phyloP scores from a whole-genome alignment of 1,284 basidiomycete species.

The Cystobasidium pallidum region DNA sequence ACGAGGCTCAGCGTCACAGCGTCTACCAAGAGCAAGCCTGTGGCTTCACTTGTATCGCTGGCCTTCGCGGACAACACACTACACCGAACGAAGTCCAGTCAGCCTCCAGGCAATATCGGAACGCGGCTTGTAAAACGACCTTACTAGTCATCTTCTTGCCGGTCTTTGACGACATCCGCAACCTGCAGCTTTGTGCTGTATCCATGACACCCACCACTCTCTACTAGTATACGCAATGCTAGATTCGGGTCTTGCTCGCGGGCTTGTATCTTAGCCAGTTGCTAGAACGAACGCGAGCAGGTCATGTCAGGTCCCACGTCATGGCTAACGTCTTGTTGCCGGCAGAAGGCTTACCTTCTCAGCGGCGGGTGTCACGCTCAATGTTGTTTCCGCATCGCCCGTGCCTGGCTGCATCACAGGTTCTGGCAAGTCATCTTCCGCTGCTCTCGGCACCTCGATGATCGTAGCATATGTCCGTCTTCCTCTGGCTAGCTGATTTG shows the following conservation, averaged over 20 bases:
- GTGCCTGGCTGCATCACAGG: constrained; percentile 26
- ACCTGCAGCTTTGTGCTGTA: constrained; percentile 89
- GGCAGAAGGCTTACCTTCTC: constrained; percentile 21
- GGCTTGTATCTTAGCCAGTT: constrained; percentile 67
- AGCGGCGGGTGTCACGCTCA: constrained; percentile 30
- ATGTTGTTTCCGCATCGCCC: constrained; percentile 23
- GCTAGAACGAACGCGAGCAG: no score
- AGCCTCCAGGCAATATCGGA: not conserved
- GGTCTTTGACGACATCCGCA: constrained; percentile 59
- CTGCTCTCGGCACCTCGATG: constrained; percentile 32
- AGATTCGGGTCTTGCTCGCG: constrained; percentile 66
- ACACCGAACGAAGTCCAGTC: not conserved
- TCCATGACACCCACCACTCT: constrained; percentile 88
- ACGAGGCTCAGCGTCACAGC: constrained; percentile 76
- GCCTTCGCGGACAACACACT: constrained; percentile 32
- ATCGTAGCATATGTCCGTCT: constrained; percentile 37
- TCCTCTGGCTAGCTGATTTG: not conserved
- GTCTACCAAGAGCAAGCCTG: constrained; percentile 64
- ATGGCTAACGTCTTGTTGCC: no score
- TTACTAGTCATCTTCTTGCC: constrained; percentile 75
- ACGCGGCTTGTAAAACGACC: constrained; percentile 52
- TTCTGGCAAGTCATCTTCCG: constrained; percentile 43
- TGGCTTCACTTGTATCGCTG: not conserved
- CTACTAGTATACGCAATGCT: constrained; percentile 75
- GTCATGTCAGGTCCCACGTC: no score